These are phyloP conservation scores for Ophiostoma angusticollis DNA, from an alignment of 2,329 filamentous ascomycete genomes.

Conservation along the genomic window DNA sequence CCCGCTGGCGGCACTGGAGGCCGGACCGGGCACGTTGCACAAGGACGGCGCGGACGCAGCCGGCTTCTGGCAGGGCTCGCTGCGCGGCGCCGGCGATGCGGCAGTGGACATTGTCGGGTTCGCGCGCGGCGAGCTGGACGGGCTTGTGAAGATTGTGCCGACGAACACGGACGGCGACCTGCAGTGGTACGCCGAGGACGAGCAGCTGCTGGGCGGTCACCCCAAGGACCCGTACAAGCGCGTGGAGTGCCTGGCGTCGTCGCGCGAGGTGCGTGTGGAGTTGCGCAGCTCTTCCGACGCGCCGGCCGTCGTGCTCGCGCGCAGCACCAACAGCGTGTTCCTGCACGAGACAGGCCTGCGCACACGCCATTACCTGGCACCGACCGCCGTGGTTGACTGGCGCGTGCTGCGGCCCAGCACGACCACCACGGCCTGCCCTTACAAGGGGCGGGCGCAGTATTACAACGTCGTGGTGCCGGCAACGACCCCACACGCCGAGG, in stretches of 20 bases:
- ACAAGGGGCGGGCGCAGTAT: conserved; percentile 54
- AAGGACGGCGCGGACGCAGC: conserved; percentile 2
- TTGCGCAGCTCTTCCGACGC: conserved; percentile 32
- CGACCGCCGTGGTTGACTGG: conserved; percentile 32
- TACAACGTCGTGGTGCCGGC: conserved; percentile 42
- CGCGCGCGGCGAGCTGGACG: conserved; percentile 9
- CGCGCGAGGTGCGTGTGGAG: conserved; percentile 37
- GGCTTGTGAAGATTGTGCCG: conserved; percentile 15
- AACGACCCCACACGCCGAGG: too few relatives aligned
- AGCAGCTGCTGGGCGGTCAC: conserved; percentile 29
- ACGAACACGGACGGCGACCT: too few relatives aligned
- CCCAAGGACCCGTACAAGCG: conserved; percentile 57
- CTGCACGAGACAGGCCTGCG: conserved; percentile 49
- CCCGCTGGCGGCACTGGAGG: conserved; percentile 15
- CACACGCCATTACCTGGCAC: conserved; percentile 45
- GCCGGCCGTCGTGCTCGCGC: conserved; percentile 35
- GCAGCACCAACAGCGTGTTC: conserved; percentile 34
- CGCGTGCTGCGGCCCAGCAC: conserved; percentile 33
- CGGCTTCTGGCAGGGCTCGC: conserved; percentile 13
- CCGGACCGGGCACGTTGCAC: conserved; percentile 6
- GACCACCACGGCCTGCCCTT: conserved; percentile 48
- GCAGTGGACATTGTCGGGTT: conserved; percentile 16
- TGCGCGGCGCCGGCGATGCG: conserved; percentile 10
- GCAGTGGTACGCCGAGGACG: conserved; percentile 28
- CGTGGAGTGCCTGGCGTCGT: conserved; percentile 46